Base-by-base conservation (phyloP, 1,284 basidiomycete genomes). In the Grifola frondosa region DNA sequence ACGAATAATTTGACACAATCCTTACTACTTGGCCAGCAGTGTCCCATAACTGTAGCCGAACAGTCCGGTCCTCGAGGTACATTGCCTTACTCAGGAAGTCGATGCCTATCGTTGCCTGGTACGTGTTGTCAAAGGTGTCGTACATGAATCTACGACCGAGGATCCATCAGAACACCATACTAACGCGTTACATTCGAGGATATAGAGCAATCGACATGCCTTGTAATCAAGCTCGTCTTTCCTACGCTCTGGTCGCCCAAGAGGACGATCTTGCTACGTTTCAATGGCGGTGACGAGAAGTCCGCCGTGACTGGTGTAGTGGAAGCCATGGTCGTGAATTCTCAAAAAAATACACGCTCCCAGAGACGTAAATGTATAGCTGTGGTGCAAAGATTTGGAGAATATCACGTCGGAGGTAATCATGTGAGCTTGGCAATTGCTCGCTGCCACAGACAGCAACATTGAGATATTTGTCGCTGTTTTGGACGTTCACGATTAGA, bases 1-100 rank as follows among this genome's bases (percentile, higher is more conserved):
- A 21, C 8, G 12, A 15, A 17, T 22, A 33, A 32, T n/a, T 37
- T 13, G 5, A 29, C 12, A 20, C n/a, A 12, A 9, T 9, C 30
- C 38, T 44, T 42, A 62, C 78, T 58, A 88, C 90, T 78, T 96
- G 93, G 30, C 93, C 93, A 54, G 97, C 96, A 46, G 97, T 99
- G 68, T 99, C 97, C 95, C 95, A 99, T 8, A 99, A 74, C 65
- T 99, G 97, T 68, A 99, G 70, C 61, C 97, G 80, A 36, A 99
- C 96, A 3, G 97, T 99, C 58, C 97, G 77, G 73, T 99, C 97
- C 65, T 99, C 97, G 46, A 99, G 80, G 69, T 99, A 99, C 93
- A 99, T 97, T 0, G 97, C 99, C 77, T 99, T 99, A 71, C 92
- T 96, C 65, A 99, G 74, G 67, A 99, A 99, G 73, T 99, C 97